A percentile compares a stretch with the other conserved stretches of the same genome.
These are phyloP conservation scores for Geotrichum australiense DNA, from an alignment of 1,139 yeast genomes.

Conservation along the genomic window DNA sequence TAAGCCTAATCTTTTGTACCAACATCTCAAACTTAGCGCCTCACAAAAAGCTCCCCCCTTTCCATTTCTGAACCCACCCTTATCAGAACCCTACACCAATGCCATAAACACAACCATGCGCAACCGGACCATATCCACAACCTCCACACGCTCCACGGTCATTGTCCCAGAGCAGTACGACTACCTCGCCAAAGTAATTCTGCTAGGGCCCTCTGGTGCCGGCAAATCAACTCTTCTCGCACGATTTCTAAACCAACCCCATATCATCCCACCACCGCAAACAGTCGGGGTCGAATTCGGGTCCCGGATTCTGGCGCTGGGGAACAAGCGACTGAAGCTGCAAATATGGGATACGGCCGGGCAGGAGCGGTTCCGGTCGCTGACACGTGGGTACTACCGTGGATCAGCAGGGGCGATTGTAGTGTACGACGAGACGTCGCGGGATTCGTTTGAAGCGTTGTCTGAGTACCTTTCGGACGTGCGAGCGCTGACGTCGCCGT, in stretches of 20 bases:
- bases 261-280: conserved; percentile 36
- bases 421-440: conserved; percentile 63
- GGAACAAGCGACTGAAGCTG: conserved; percentile 35
- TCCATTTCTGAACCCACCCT: not conserved
- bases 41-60: too few species aligned
- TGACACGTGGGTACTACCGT: conserved; percentile 68
- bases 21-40: not conserved
- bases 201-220: conserved; percentile 42
- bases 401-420: conserved; percentile 78
- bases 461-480: conserved; percentile 44
- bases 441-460: conserved; percentile 44
- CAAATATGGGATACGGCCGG: conserved; percentile 76
- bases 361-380: conserved; percentile 66
- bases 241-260: conserved; percentile 39
- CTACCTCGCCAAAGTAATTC: conserved; percentile 40
- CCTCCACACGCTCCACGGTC: conserved; percentile 27
- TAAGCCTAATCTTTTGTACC: not conserved
- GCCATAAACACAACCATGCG: conserved; percentile 20
- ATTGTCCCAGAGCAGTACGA: conserved; percentile 34
- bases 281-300: conserved; percentile 48
- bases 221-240: conserved; percentile 43
- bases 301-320: conserved; percentile 38
- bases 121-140: conserved; percentile 27
- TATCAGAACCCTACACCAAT: not conserved
- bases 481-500: conserved; percentile 39